A percentile compares a stretch with the other conserved stretches of the same genome.
Evolutionary conservation across 1,284 basidiomycete genomes (phyloP).

Genomic region (Porogramme epimiltina): DNA sequence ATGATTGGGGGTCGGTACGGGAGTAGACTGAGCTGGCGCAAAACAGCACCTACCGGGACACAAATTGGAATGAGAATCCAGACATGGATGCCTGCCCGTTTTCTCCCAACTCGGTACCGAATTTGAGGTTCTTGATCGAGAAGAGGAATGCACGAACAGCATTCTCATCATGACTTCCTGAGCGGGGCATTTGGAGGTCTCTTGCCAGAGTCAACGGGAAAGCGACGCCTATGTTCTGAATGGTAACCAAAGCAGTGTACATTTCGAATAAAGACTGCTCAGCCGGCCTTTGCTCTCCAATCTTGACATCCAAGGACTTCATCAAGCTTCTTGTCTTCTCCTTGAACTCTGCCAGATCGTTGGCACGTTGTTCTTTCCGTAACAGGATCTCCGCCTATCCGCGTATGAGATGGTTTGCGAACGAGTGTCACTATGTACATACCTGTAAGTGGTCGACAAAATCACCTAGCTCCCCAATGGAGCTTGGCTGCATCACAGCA

Average conservation of each 20-base stretch:
- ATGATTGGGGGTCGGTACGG: too few relatives aligned
- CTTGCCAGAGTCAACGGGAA: slow-evolving; percentile 73
- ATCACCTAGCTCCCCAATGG: slow-evolving; percentile 86
- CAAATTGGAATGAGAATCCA: slow-evolving; percentile 82
- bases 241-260: slow-evolving; percentile 63
- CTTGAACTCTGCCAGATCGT: slow-evolving; percentile 81
- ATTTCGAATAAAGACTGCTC: slow-evolving; percentile 65
- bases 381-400: slow-evolving; percentile 70
- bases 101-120: slow-evolving; percentile 74
- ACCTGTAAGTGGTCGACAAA: slow-evolving; percentile 84
- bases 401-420: background rate
- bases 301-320: slow-evolving; percentile 69
- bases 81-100: slow-evolving; percentile 76
- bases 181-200: slow-evolving; percentile 47
- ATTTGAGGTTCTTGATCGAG: slow-evolving; percentile 74
- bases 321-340: slow-evolving; percentile 75
- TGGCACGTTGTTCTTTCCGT: slow-evolving; percentile 71
- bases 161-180: slow-evolving; percentile 37
- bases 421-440: slow-evolving; percentile 20
- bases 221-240: slow-evolving; percentile 80
- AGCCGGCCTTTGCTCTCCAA: slow-evolving; percentile 42
- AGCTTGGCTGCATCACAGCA: slow-evolving; percentile 90
- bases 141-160: slow-evolving; percentile 81
- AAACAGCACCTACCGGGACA: slow-evolving; percentile 68
- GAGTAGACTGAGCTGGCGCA: too few relatives aligned